These are phyloP conservation scores for Populus davidiana DNA, from an alignment of 345 rosid species.

Conservation along the genomic window DNA sequence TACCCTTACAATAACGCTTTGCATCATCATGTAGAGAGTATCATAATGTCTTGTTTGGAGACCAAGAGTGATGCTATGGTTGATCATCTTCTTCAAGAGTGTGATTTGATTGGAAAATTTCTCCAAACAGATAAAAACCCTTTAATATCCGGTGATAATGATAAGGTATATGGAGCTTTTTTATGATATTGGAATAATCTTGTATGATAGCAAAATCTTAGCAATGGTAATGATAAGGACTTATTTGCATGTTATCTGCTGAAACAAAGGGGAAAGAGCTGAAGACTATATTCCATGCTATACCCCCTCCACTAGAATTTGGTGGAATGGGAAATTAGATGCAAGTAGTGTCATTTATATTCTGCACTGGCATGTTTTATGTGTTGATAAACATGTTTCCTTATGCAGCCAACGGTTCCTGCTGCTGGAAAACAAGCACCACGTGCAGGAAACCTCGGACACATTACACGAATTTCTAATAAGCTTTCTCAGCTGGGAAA, in stretches of 20 bases:
- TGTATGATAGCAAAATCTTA: neutral
- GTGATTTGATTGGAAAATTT: conserved; percentile 71
- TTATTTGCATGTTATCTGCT: neutral
- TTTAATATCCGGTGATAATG: conserved; percentile 44
- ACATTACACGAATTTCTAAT: conserved; percentile 74
- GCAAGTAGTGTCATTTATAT: neutral
- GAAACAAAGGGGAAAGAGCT: neutral
- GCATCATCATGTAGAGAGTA: conserved; percentile 96
- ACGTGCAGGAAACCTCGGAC: conserved; percentile 84
- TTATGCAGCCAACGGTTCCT: conserved; percentile 72
- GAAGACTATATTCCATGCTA: neutral
- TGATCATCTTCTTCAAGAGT: conserved; percentile 74
- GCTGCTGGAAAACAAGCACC: conserved; percentile 73
- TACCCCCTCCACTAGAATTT: neutral
- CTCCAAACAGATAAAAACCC: conserved; percentile 71
- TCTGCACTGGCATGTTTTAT: neutral
- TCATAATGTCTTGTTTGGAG: conserved; percentile 78
- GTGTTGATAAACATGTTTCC: neutral
- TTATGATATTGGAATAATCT: neutral
- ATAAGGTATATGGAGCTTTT: conserved; percentile 38
- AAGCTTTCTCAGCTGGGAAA: conserved; percentile 75
- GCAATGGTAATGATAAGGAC: no score
- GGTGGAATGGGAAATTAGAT: neutral
- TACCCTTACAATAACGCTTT: conserved; percentile 92
- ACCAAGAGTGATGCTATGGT: conserved; percentile 58